Base-by-base conservation (phyloP, 768 basidiomycete genomes). In the Kwoniella heveanensis region DNA sequence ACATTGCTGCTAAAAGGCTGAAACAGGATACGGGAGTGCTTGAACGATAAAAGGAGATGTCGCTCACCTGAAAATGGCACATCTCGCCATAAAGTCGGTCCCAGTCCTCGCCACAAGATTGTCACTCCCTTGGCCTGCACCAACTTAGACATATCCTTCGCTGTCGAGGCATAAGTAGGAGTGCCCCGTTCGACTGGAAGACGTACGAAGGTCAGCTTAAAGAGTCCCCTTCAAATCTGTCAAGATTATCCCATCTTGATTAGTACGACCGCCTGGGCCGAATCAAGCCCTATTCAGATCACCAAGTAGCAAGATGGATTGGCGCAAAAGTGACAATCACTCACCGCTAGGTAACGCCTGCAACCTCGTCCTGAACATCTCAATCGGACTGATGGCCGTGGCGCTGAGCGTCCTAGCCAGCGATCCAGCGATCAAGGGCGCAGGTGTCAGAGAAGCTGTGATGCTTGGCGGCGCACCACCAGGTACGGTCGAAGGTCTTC, bases 21-120 rank as follows among this genome's bases (percentile, higher is more conserved):
- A 8, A 25, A 51, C 25, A 26, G 27, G 19, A 15, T 17, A 50
- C 26, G 27, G 15, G 27, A 24, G 24, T 10, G n/a, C 21, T 4
- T 37, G 24, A 29, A 39, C 1, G 32, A 9, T 50, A 44, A 44
- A 17, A 9, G 39, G 17, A 44, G 39, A 50, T 24, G 46, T 8
- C 24, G 52, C 73, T 66, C 82, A 12, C 94, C 96, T 44, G 91
- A 92, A 78, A 99, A 99, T 0, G 96, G 95, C 6, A 98, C 94
- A 71, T 99, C 96, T 54, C 96, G 86, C 93, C 93, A 97, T 9
- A 99, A 83, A 4, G 92, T 95, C 1, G 94, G 86, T 0, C 90
- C 90, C 8, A 99, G 83, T 0, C 96, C 96, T 57, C 91, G 84
- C 92, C 92, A 99, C 26, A 98, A 84, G 53, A 85, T 88, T 10